Evolutionary conservation across 2,329 filamentous ascomycete genomes (phyloP).

Genomic region (Macroventuria anomochaeta): DNA sequence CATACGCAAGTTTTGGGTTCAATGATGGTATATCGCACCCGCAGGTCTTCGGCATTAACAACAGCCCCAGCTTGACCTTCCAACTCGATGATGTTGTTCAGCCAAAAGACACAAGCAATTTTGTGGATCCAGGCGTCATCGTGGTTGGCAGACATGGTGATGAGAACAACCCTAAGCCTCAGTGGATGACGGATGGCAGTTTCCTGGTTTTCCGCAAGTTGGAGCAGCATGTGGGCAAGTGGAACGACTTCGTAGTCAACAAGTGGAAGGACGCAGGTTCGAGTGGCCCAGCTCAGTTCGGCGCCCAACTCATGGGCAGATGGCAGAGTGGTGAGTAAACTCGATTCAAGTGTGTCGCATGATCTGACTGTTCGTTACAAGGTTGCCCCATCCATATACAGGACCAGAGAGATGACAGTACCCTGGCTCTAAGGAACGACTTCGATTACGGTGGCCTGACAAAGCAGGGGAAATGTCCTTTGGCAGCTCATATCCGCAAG

Average conservation of each 20-base stretch:
- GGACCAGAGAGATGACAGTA: slow-evolving; percentile 5
- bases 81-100: slow-evolving; percentile 9
- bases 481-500: slow-evolving; percentile 14
- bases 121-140: slow-evolving; percentile 13
- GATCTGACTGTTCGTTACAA: neutral
- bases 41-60: slow-evolving; percentile 11
- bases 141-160: slow-evolving; percentile 10
- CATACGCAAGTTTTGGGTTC: slow-evolving; percentile 8
- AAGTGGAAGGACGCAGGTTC: slow-evolving; percentile 10
- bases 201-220: slow-evolving; percentile 17
- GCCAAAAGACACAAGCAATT: slow-evolving; percentile 6
- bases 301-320: slow-evolving; percentile 16
- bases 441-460: slow-evolving; percentile 7
- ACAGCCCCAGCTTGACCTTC: slow-evolving; percentile 3
- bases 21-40: slow-evolving; percentile 19
- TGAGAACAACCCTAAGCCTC: slow-evolving; percentile 1
- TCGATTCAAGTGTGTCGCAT: neutral
- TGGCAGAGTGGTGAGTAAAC: slow-evolving; percentile 13
- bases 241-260: slow-evolving; percentile 11
- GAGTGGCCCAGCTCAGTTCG: slow-evolving; percentile 3
- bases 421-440: slow-evolving; percentile 6
- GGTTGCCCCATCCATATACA: slow-evolving; percentile 10
- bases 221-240: slow-evolving; percentile 17
- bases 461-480: slow-evolving; percentile 6
- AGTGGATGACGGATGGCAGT: slow-evolving; percentile 17